These are phyloP conservation scores for Aspergillus kassunensis DNA, from an alignment of 495 filamentous ascomycete species.

Conservation along the genomic window DNA sequence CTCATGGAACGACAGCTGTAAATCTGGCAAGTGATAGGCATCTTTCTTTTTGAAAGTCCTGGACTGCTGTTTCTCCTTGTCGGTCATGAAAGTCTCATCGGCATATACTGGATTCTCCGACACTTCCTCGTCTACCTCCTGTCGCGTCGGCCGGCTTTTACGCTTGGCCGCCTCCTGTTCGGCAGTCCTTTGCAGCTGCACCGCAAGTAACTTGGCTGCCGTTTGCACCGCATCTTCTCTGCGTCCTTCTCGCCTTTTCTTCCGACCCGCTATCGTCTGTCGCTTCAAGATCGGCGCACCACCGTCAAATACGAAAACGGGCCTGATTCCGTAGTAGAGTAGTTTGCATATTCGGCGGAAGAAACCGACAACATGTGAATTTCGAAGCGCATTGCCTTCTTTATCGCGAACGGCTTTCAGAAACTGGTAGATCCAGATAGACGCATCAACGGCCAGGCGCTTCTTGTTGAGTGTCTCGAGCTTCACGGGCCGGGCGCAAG, in stretches of 20 bases:
- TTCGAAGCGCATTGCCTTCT: slow-evolving; percentile 93
- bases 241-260: slow-evolving; percentile 77
- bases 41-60: slow-evolving; percentile 87
- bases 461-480: slow-evolving; percentile 94
- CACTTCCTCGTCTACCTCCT: slow-evolving; percentile 63
- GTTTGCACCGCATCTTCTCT: slow-evolving; percentile 90
- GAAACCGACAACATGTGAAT: slow-evolving; percentile 93
- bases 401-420: slow-evolving; percentile 98
- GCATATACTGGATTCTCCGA: slow-evolving; percentile 80
- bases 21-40: slow-evolving; percentile 86
- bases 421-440: slow-evolving; percentile 99
- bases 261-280: slow-evolving; percentile 77
- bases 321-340: slow-evolving; percentile 91
- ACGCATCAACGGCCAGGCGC: slow-evolving; percentile 93
- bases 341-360: slow-evolving; percentile 97
- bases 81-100: slow-evolving; percentile 79
- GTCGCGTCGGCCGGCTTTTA: slow-evolving; percentile 40
- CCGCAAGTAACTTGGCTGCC: slow-evolving; percentile 81
- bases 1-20: slow-evolving; percentile 67
- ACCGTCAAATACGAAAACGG: slow-evolving; percentile 97
- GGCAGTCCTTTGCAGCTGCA: slow-evolving; percentile 84
- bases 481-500: slow-evolving; percentile 79
- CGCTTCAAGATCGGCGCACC: slow-evolving; percentile 88
- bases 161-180: slow-evolving; percentile 75
- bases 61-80: slow-evolving; percentile 65